Evolutionary conservation across 2,329 filamentous ascomycete genomes (phyloP), one percentile per base, ranked within the genome.

Genomic region (Fusarium sp.): DNA sequence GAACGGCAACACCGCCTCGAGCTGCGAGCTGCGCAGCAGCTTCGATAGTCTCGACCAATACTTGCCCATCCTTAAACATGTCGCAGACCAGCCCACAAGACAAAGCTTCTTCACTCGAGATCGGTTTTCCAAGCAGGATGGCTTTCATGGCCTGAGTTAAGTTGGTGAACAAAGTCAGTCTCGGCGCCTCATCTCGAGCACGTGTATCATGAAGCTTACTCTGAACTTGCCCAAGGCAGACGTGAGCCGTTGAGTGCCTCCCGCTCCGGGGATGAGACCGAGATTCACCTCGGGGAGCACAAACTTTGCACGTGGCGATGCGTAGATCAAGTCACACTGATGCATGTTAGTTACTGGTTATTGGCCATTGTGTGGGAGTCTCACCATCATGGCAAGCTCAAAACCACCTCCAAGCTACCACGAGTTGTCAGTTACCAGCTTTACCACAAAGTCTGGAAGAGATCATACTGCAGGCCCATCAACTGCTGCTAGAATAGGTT

Each of bases 401-500:
- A 66, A 86, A 4, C 84, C 84, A 9, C 84, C 83, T 44, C 84
- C 84, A 29, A 86, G 79, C 82, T 84, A 52, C 44, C 38, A 25
- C 19, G 6, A 41, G 19, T 38, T 21, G 35, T 57, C 18, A 52
- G 54, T 54, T 16, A 10, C 5, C 4, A 10, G 16, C 14, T 10
- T 0, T 18, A 19, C 23, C 21, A 29, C 15, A n/a, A 52, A 19
- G 3, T 21, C 2, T 18, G 4, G 10, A 8, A 23, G 21, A 21
- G 19, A 16, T 42, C 51, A 10, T 42, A 48, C 54, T 31, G 46
- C 54, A 11, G 56, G 41, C 16, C 56, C 55, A 45, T 84, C 80
- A 27, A 86, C 84, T 15, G 83, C 84, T 10, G 84, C 84, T 38
- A 86, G 78, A 27, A 86, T 71, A 5, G 85, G 84, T 69, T 85